These are phyloP conservation scores for Arthrinium phaeospermum DNA, from an alignment of 2,329 filamentous ascomycete genomes.

Conservation along the genomic window DNA sequence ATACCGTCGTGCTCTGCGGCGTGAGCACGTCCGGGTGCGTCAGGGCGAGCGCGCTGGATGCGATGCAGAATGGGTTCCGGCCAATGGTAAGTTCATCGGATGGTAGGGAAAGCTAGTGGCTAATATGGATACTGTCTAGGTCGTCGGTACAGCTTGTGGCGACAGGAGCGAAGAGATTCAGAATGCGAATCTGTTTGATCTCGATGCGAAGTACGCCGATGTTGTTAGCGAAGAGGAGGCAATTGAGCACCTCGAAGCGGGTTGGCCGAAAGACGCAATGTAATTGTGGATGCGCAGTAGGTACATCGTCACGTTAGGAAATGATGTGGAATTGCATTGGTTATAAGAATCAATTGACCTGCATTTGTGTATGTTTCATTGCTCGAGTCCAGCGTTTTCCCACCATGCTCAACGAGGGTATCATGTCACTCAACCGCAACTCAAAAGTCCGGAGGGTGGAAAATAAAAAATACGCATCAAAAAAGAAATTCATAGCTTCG, in stretches of 20 bases:
- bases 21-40: constrained; percentile 55
- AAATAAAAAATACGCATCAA: not conserved
- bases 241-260: constrained; percentile 42
- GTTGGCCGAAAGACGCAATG: constrained; percentile 37
- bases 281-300: not conserved
- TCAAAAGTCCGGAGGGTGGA: not conserved
- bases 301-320: not conserved
- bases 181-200: constrained; percentile 50
- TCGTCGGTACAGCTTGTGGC: constrained; percentile 52
- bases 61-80: constrained; percentile 49
- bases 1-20: constrained; percentile 52
- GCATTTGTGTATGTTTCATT: not conserved
- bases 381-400: not conserved
- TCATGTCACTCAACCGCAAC: not conserved
- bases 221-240: constrained; percentile 49
- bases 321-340: not conserved
- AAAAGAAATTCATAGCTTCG: not conserved
- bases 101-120: not conserved
- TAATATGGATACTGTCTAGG: constrained; percentile 32
- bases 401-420: constrained; percentile 15
- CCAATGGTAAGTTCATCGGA: constrained; percentile 44
- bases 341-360: not conserved
- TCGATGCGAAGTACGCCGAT: constrained; percentile 53
- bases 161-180: constrained; percentile 51
- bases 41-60: constrained; percentile 49